Conservation (phyloP, 2,329 filamentous ascomycete genomes). For the Whalleya microplaca region DNA sequence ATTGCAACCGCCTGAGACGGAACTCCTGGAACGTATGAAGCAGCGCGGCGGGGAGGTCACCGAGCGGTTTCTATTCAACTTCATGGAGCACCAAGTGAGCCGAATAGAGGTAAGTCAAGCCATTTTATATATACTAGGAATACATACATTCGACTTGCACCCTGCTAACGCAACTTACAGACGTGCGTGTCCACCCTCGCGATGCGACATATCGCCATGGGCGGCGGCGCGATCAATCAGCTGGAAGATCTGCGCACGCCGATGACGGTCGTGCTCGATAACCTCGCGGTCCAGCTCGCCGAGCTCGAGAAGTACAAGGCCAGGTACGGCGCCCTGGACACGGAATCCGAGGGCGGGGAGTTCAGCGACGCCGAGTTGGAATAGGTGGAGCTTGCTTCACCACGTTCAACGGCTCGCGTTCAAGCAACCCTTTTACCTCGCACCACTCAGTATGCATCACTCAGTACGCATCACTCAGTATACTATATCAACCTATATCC, state of each 20-base stretch:
- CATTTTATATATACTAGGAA: neutral
- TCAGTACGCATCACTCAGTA: too few relatives aligned
- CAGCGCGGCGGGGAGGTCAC: constrained; percentile 79
- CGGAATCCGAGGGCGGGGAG: constrained; percentile 31
- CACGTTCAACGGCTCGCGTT: neutral
- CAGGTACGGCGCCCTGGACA: constrained; percentile 51
- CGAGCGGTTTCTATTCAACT: constrained; percentile 83
- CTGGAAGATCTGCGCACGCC: constrained; percentile 77
- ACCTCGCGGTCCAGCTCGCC: constrained; percentile 62
- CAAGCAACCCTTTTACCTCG: neutral
- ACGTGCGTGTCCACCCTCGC: constrained; percentile 79
- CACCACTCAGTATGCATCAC: too few relatives aligned
- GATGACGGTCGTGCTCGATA: constrained; percentile 71
- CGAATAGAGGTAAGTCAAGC: constrained; percentile 84
- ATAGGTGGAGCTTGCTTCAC: constrained; percentile 9
- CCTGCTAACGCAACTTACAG: constrained; percentile 49
- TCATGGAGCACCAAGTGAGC: constrained; percentile 93
- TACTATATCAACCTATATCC: constrained; percentile 12
- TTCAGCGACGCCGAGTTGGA: constrained; percentile 44
- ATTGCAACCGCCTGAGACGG: constrained; percentile 80
- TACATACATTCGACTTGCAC: constrained; percentile 3
- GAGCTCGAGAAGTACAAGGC: constrained; percentile 67
- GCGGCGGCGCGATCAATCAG: constrained; percentile 62
- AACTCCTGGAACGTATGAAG: constrained; percentile 72
- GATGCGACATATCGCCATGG: constrained; percentile 77